Evolutionary conservation across 306 rosid genomes (phyloP), one percentile per base, ranked within the genome.

Genomic region (Luffa aegyptiaca): DNA sequence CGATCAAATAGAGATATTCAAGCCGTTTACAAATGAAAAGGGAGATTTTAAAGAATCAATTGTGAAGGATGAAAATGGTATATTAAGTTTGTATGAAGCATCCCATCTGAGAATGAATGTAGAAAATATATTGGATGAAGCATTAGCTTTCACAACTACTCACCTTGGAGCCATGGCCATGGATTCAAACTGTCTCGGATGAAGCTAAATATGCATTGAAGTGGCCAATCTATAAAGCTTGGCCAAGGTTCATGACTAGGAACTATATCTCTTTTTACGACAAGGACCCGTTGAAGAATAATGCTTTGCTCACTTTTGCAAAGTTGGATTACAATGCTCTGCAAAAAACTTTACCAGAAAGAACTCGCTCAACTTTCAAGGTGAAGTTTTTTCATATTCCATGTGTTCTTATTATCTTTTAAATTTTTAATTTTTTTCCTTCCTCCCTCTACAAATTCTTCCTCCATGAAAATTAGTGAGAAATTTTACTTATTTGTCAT

Each of bases 41-140:
- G 84, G 83, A 10, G 70, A 44, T 3, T 84, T 84, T 11, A 70
- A 72, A 65, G 58, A 35, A 46, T 11, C 62, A 5, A 13, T 62
- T 1, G 46, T 45, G 2, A 42, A 37, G 1, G 83, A 79, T 17
- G 59, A 55, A 33, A 5, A 3, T 6, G 87, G 80, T 6, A 72
- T 85, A 49, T 57, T 79, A 8, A 57, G 79, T 36, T 81, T 84
- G 57, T 84, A 64, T 16, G 85, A 84, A 26, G 87, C 85, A 21
- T 35, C 81, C 8, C 69, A 73, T 8, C 17, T 66, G 18, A 20
- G 84, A 3, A 36, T 78, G 70, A 79, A 44, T 69, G 78, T 41
- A 49, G 78, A 74, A 31, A 21, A 31, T 13, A 74, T 46, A 46
- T 35, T 74, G 13, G 78, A 81, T 11, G 58, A 81, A 79, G 84